Evolutionary conservation across 2,329 filamentous ascomycete genomes (phyloP).

Genomic region (Cryphonectria japonica): DNA sequence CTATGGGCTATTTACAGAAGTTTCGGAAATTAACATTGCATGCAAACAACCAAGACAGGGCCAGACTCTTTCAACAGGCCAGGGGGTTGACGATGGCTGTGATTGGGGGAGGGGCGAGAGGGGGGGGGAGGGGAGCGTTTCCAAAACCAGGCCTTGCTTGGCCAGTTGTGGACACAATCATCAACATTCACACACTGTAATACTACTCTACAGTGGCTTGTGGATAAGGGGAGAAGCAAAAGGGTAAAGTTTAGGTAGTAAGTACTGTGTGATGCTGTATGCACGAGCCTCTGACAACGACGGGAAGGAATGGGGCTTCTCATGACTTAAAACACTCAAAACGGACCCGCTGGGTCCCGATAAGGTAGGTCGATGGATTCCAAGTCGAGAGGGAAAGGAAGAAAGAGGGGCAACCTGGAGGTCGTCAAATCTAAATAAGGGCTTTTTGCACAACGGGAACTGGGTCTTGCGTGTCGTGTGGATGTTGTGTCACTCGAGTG

Average conservation of each 20-base stretch:
- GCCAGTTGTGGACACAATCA: not conserved
- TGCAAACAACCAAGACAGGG: not conserved
- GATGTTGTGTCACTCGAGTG: not conserved
- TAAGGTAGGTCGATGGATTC: slow-evolving; percentile 4
- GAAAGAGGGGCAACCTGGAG: not conserved
- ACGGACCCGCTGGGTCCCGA: not conserved
- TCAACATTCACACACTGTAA: not conserved
- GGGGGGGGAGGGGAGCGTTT: too few relatives aligned
- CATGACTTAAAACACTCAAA: not conserved
- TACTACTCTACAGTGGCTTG: not conserved
- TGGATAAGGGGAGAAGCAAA: not conserved
- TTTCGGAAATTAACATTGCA: slow-evolving; percentile 9
- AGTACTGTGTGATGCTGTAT: not conserved
- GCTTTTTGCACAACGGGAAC: not conserved
- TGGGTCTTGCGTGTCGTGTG: not conserved
- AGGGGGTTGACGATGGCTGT: not conserved
- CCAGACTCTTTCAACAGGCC: not conserved
- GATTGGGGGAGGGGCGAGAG: not conserved
- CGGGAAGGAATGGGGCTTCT: slow-evolving; percentile 8
- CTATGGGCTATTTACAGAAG: slow-evolving; percentile 4
- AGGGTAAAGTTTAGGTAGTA: not conserved
- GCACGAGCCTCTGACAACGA: not conserved
- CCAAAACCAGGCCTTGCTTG: not conserved
- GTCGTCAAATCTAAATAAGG: not conserved
- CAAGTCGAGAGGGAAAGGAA: not conserved